Conservation (phyloP, 2,329 filamentous ascomycete species). For the Verticillium albo-atrum region DNA sequence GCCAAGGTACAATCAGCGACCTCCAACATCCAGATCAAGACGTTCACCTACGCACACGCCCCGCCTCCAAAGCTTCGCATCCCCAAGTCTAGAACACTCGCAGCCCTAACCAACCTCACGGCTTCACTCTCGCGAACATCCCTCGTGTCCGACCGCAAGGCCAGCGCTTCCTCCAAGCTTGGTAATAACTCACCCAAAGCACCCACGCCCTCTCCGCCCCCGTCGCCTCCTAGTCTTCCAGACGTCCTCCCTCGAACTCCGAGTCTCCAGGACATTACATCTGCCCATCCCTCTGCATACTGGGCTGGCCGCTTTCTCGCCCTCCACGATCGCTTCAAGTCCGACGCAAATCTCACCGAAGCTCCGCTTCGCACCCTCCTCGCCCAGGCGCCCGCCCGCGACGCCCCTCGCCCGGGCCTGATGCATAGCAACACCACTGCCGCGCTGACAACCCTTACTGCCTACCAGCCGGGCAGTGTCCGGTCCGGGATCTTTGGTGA, state of each 20-base stretch:
- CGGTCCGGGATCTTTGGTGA: neutral
- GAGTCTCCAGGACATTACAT: slow-evolving; percentile 27
- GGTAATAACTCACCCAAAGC: neutral
- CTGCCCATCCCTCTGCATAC: slow-evolving; percentile 45
- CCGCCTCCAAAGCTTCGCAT: slow-evolving; percentile 16
- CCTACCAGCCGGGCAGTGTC: neutral
- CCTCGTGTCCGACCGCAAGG: slow-evolving; percentile 5
- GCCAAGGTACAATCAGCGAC: neutral
- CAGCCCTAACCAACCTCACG: slow-evolving; percentile 38
- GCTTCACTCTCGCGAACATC: slow-evolving; percentile 34
- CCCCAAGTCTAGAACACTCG: slow-evolving; percentile 41
- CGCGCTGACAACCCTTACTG: neutral
- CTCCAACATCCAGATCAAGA: neutral
- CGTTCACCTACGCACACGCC: neutral
- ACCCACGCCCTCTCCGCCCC: neutral
- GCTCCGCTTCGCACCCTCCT: neutral
- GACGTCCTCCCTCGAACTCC: neutral
- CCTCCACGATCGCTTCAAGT: slow-evolving; percentile 46
- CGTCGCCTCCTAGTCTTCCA: neutral
- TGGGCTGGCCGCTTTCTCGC: slow-evolving; percentile 60
- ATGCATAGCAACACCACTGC: neutral
- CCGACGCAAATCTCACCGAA: neutral
- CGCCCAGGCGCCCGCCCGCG: neutral
- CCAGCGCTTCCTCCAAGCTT: slow-evolving; percentile 6
- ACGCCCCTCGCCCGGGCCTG: neutral